phyloP scores from a whole-genome alignment of 495 filamentous ascomycete species.

The Xylaria intraflava region DNA sequence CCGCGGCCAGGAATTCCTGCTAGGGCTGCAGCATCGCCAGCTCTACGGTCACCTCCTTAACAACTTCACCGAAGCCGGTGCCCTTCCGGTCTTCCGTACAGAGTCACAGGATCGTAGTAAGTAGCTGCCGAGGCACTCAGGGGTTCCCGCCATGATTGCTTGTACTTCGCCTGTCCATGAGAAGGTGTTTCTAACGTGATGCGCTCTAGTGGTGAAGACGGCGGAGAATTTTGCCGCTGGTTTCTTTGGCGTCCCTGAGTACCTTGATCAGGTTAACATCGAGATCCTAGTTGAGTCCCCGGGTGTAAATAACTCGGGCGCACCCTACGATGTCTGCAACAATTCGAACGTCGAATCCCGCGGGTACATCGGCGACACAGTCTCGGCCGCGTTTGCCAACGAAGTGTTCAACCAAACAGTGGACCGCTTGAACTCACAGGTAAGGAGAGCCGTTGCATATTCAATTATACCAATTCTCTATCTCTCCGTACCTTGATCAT shows the following conservation, averaged over 20 bases:
- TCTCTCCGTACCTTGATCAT: not conserved
- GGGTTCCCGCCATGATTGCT: not conserved
- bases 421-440: slow-evolving; percentile 23
- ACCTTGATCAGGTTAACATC: slow-evolving; percentile 29
- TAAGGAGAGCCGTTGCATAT: slow-evolving; percentile 1
- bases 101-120: slow-evolving; percentile 28
- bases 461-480: not conserved
- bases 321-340: slow-evolving; percentile 26
- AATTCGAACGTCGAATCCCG: slow-evolving; percentile 25
- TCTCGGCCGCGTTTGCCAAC: slow-evolving; percentile 16
- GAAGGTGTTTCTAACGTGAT: not conserved
- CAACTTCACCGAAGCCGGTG: slow-evolving; percentile 29
- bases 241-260: slow-evolving; percentile 36
- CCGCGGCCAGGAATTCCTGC: slow-evolving; percentile 29
- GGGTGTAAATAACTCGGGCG: slow-evolving; percentile 27
- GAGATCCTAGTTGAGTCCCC: slow-evolving; percentile 30
- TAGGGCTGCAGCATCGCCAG: slow-evolving; percentile 35
- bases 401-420: slow-evolving; percentile 22
- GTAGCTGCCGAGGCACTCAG: not conserved
- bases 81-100: slow-evolving; percentile 33
- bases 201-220: slow-evolving; percentile 27
- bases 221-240: slow-evolving; percentile 35
- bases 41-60: slow-evolving; percentile 40
- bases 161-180: not conserved
- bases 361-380: slow-evolving; percentile 26